Conservation (phyloP, 345 rosid species). For the Camelina laxa region DNA sequence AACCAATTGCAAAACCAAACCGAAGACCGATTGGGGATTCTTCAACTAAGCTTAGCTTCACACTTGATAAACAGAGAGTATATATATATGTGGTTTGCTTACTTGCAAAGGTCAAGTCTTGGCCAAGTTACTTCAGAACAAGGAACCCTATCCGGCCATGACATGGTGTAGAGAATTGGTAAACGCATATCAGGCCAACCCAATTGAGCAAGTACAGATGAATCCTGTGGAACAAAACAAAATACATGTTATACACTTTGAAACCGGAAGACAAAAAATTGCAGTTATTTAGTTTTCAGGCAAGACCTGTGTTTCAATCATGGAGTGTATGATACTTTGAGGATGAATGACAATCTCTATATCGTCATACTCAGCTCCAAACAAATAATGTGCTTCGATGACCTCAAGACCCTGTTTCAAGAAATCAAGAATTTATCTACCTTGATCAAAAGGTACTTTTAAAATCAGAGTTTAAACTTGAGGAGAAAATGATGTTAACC, state of each 20-base stretch:
- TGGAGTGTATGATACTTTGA: conserved; percentile 89
- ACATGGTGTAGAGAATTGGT: conserved; percentile 94
- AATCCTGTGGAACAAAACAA: conserved; percentile 63
- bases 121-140: conserved; percentile 98
- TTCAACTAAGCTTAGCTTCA: conserved; percentile 1
- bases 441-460: background rate
- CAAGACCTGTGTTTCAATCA: conserved; percentile 95
- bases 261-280: background rate
- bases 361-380: conserved; percentile 86
- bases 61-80: background rate
- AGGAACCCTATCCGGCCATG: conserved; percentile 94
- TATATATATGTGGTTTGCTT: conserved; percentile 27
- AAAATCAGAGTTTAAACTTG: background rate
- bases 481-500: conserved; percentile 48
- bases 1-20: background rate
- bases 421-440: background rate
- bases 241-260: background rate
- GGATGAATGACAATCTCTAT: conserved; percentile 95
- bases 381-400: conserved; percentile 96
- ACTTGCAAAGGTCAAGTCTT: conserved; percentile 97
- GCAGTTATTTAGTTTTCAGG: conserved; percentile 1
- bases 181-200: conserved; percentile 99
- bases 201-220: conserved; percentile 90
- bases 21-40: background rate
- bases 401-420: conserved; percentile 87